These are phyloP conservation scores for Chalaropsis thielavioides DNA, from an alignment of 2,329 filamentous ascomycete genomes.

Conservation along the genomic window DNA sequence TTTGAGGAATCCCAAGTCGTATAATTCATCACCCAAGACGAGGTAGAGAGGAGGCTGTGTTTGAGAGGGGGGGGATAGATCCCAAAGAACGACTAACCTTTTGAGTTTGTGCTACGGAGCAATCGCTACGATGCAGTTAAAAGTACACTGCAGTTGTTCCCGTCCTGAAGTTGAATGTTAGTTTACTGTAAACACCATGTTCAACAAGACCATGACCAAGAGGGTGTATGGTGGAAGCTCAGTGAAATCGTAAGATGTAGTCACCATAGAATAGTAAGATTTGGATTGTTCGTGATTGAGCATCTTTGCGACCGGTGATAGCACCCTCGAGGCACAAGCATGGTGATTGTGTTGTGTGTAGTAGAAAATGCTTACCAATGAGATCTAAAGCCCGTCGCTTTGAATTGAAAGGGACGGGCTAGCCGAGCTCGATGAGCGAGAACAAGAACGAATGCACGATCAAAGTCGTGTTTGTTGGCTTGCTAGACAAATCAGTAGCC, in stretches of 20 bases:
- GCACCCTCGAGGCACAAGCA: background rate
- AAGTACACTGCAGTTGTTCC: background rate
- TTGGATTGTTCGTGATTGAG: conserved; percentile 45
- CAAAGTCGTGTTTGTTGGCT: conserved; percentile 7
- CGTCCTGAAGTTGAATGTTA: background rate
- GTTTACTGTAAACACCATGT: background rate
- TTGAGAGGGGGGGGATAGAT: background rate
- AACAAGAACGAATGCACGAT: background rate
- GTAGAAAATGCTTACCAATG: conserved; percentile 12
- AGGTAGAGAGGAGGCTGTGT: conserved; percentile 18
- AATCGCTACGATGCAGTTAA: background rate
- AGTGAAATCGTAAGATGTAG: conserved; percentile 36
- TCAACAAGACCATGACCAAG: background rate
- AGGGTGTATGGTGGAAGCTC: conserved; percentile 29
- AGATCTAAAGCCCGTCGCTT: conserved; percentile 2
- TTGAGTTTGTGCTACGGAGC: conserved; percentile 22
- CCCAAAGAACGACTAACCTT: conserved; percentile 30
- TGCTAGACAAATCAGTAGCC: background rate
- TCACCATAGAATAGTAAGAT: conserved; percentile 46
- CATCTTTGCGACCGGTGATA: conserved; percentile 22
- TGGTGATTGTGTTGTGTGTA: background rate
- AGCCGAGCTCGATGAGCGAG: background rate
- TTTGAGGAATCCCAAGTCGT: conserved; percentile 54
- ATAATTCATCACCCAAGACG: conserved; percentile 42
- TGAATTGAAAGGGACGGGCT: conserved; percentile 8